Base-by-base conservation (phyloP, 2,329 filamentous ascomycete genomes). In the Pseudogymnoascus sp. region DNA sequence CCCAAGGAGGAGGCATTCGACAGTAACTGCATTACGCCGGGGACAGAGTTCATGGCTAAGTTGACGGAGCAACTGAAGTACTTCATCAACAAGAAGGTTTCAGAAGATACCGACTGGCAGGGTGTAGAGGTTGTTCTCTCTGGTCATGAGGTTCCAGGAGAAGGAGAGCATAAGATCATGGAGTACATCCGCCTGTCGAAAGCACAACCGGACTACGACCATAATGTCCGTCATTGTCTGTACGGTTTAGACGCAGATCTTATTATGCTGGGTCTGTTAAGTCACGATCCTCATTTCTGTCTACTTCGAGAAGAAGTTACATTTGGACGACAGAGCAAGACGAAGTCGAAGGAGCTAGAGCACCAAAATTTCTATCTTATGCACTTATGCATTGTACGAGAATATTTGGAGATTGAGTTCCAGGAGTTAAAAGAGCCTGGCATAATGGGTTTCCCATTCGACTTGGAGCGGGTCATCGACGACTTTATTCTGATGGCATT, bases 131-230 rank as follows among this genome's bases (percentile, higher is more conserved):
- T 99, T 67, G 91, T 99, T 59, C 81, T 99, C 61, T 99, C 94
- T 5, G 94, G 95, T 59, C 95, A 99, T 71, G 95, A 99, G 74
- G 92, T 97, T 23, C 94, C 94, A 5, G 94, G 94, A 68, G 95
- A 99, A 75, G 94, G 94, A 68, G 94, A 99, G 74, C 94, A 99
- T 79, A 99, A 99, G 77, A 96, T 99, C 75, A 99, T 99, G 94
- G 95, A 99, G 75, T 99, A 99, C 74, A 99, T 99, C 73, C 89
- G 94, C 67, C 90, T 95, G 74, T 90, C 94, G 63, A 97, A 97
- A 79, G 91, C 92, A 56, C 94, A 99, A 74, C 89, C 89, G 2
- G 84, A 86, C 64, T 99, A 99, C 74, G 86, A 96, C 72, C 82
- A 90, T 57, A 97, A 99, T 69, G 84, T 96, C 63, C 89, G 94